Evolutionary conservation across 2,329 filamentous ascomycete genomes (phyloP).

Genomic region (Monosporascus cannonballus): DNA sequence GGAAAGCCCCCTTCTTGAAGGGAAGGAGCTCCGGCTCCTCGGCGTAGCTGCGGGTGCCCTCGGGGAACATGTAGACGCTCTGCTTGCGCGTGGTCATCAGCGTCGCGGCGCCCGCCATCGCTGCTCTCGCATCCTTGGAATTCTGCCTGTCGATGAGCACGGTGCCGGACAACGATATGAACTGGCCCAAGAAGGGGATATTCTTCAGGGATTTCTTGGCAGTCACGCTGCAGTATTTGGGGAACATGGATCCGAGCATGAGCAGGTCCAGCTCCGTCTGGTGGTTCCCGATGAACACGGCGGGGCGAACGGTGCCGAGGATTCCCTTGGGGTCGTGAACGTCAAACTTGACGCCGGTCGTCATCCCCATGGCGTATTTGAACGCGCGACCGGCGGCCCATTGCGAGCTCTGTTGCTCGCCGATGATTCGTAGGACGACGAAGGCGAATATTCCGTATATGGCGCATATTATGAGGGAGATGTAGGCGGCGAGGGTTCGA

Average conservation of each 20-base stretch:
- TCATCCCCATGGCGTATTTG: conserved; percentile 68
- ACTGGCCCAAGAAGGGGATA: conserved; percentile 87
- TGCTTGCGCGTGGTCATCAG: conserved; percentile 70
- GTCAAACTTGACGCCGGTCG: conserved; percentile 73
- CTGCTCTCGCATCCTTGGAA: conserved; percentile 71
- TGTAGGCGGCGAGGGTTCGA: conserved; percentile 60
- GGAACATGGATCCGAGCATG: conserved; percentile 84
- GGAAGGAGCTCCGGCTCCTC: conserved; percentile 75
- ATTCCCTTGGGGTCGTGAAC: conserved; percentile 61
- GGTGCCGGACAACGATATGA: conserved; percentile 80
- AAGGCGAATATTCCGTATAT: conserved; percentile 72
- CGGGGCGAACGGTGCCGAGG: conserved; percentile 64
- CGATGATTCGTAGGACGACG: conserved; percentile 62
- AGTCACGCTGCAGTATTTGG: conserved; percentile 85
- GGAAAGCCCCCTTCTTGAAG: conserved; percentile 99
- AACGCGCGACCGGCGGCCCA: conserved; percentile 78
- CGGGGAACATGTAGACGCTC: conserved; percentile 82
- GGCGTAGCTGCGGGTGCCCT: conserved; percentile 88
- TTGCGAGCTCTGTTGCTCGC: conserved; percentile 72
- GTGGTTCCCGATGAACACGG: conserved; percentile 90
- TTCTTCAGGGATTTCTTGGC: conserved; percentile 80
- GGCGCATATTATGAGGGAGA: conserved; percentile 54
- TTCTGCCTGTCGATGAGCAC: conserved; percentile 95
- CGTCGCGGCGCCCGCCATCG: conserved; percentile 75
- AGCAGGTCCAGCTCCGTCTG: conserved; percentile 94